phyloP scores from a whole-genome alignment of 2,329 filamentous ascomycete genomes.

The Trichophyton verrucosum region DNA sequence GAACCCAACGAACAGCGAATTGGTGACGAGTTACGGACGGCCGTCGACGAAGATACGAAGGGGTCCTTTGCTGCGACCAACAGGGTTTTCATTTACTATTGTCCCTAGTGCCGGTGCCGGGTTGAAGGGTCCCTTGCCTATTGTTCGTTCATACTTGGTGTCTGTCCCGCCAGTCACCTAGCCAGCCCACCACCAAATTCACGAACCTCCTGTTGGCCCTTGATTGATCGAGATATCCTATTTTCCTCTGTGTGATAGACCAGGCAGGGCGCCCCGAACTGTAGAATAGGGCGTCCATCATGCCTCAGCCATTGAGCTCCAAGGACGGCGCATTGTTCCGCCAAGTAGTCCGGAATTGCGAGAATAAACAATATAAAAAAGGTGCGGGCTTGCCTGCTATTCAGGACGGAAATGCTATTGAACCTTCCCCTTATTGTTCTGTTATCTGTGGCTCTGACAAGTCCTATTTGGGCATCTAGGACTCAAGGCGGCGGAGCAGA shows the following conservation, averaged over 20 bases:
- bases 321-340: constrained; percentile 94
- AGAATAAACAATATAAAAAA: constrained; percentile 97
- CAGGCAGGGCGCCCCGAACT: neutral
- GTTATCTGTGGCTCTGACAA: constrained; percentile 10
- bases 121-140: neutral
- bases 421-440: constrained; percentile 14
- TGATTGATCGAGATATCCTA: neutral
- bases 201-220: neutral
- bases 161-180: neutral
- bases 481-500: constrained; percentile 90
- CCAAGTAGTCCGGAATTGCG: constrained; percentile 88
- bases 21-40: neutral
- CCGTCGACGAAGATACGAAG: neutral
- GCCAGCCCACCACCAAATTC: neutral
- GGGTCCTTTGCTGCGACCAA: neutral
- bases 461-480: constrained; percentile 38
- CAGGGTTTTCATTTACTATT: neutral
- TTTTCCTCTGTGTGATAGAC: neutral
- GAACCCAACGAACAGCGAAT: neutral
- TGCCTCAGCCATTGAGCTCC: constrained; percentile 43
- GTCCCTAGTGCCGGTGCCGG: neutral
- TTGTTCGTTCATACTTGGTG: neutral
- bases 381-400: constrained; percentile 30
- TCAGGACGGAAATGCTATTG: neutral
- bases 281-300: constrained; percentile 19